phyloP scores from a whole-genome alignment of 1,284 basidiomycete species.

The Puccinia triticina region DNA sequence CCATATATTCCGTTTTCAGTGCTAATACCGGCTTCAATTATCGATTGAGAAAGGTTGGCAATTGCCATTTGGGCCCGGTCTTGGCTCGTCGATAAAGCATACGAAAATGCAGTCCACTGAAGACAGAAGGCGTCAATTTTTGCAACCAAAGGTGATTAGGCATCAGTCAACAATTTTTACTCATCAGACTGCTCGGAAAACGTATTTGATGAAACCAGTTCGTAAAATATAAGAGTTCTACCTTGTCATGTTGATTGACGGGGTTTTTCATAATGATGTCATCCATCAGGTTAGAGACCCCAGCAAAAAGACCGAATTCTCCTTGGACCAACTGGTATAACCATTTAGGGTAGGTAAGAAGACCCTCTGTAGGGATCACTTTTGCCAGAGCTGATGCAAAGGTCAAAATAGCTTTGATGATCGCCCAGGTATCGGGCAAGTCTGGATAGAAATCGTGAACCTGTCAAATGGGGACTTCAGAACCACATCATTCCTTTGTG shows the following conservation, averaged over 20 bases:
- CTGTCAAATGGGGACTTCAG: conserved; percentile 22
- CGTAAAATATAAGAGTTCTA: not conserved
- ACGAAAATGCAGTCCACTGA: conserved; percentile 42
- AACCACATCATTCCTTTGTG: conserved; percentile 32
- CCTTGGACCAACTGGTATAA: conserved; percentile 43
- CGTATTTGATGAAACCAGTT: not conserved
- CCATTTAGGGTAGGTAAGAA: conserved; percentile 37
- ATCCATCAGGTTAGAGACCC: conserved; percentile 39
- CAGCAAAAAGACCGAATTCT: conserved; percentile 39
- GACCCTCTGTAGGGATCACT: conserved; percentile 46
- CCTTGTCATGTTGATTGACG: conserved; percentile 51
- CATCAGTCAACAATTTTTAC: not conserved
- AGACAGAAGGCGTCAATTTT: not conserved
- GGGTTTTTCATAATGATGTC: conserved; percentile 46
- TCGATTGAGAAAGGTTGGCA: conserved; percentile 43
- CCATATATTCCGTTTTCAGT: conserved; percentile 42
- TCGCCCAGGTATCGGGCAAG: conserved; percentile 23
- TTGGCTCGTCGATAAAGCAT: conserved; percentile 37
- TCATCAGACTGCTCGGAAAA: not conserved
- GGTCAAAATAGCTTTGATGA: conserved; percentile 39
- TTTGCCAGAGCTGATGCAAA: conserved; percentile 34
- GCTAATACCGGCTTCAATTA: conserved; percentile 39
- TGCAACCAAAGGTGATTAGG: not conserved
- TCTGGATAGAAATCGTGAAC: conserved; percentile 49
- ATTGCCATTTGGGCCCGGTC: conserved; percentile 43